phyloP scores from a whole-genome alignment of 352 stramenopile species.

The Thalassiosira exigua region DNA sequence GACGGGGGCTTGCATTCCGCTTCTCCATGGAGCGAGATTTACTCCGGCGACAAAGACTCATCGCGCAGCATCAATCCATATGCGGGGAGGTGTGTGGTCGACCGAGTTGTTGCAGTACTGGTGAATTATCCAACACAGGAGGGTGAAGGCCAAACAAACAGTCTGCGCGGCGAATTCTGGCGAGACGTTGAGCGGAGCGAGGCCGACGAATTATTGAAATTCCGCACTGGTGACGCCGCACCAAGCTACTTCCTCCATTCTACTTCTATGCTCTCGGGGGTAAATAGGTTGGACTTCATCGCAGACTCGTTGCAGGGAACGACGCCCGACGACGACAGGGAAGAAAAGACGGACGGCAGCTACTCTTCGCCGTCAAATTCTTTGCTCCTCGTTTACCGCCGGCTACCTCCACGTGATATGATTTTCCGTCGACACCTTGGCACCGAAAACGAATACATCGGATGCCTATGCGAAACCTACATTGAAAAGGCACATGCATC shows the following conservation, averaged over 20 bases:
- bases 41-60: not conserved
- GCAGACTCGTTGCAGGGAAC: conserved; percentile 17
- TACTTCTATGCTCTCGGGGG: conserved; percentile 22
- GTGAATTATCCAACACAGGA: conserved; percentile 32
- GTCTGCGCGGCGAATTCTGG: conserved; percentile 35
- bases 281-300: conserved; percentile 5
- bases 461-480: conserved; percentile 74
- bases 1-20: conserved; percentile 40
- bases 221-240: conserved; percentile 73
- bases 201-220: conserved; percentile 58
- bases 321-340: conserved; percentile 4
- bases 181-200: conserved; percentile 46
- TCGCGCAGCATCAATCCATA: not conserved
- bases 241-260: conserved; percentile 78
- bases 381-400: conserved; percentile 57
- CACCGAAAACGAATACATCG: conserved; percentile 36
- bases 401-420: conserved; percentile 59
- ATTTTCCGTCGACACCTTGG: conserved; percentile 22
- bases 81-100: conserved; percentile 4
- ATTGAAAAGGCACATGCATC: conserved; percentile 33
- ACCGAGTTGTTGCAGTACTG: conserved; percentile 50
- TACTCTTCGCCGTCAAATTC: conserved; percentile 12
- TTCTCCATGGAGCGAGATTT: conserved; percentile 49
- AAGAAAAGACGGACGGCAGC: conserved; percentile 13
- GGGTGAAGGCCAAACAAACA: not conserved